phyloP scores from a whole-genome alignment of 495 filamentous ascomycete genomes.

The Xylaria flabelliformis region DNA sequence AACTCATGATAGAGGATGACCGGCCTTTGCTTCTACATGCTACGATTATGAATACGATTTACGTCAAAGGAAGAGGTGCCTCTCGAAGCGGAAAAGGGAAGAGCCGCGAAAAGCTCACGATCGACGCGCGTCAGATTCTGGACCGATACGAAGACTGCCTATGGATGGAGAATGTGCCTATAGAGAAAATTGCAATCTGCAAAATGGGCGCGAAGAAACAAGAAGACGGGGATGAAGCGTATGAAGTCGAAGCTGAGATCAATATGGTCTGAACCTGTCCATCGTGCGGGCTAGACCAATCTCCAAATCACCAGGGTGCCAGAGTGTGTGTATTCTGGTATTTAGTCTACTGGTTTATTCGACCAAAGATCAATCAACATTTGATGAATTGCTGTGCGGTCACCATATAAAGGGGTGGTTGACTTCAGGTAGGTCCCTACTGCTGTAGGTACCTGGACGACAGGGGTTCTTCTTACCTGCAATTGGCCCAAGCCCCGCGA shows the following conservation, averaged over 20 bases:
- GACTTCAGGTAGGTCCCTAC: not conserved
- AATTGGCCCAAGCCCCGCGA: not conserved
- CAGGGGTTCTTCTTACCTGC: not conserved
- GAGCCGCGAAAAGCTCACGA: conserved; percentile 45
- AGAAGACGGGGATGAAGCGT: conserved; percentile 52
- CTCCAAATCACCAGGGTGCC: too few relatives aligned
- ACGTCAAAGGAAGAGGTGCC: conserved; percentile 56
- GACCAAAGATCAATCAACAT: not conserved
- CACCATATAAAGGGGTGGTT: not conserved
- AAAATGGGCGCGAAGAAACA: conserved; percentile 77
- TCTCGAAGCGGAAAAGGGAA: conserved; percentile 43
- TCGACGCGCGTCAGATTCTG: conserved; percentile 61
- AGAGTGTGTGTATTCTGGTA: not conserved
- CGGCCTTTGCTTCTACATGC: conserved; percentile 81
- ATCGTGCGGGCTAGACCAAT: not conserved
- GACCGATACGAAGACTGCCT: conserved; percentile 58
- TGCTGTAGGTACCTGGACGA: not conserved
- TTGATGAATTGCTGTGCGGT: not conserved
- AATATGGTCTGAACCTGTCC: conserved; percentile 34
- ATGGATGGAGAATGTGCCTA: conserved; percentile 67
- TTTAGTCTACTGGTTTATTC: not conserved
- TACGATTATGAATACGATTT: conserved; percentile 87
- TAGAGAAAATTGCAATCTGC: conserved; percentile 74
- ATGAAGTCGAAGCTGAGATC: conserved; percentile 60
- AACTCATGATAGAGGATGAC: conserved; percentile 64